These are phyloP conservation scores for Ceratobasidium theobromae DNA, from an alignment of 1,284 basidiomycete species.

Conservation along the genomic window DNA sequence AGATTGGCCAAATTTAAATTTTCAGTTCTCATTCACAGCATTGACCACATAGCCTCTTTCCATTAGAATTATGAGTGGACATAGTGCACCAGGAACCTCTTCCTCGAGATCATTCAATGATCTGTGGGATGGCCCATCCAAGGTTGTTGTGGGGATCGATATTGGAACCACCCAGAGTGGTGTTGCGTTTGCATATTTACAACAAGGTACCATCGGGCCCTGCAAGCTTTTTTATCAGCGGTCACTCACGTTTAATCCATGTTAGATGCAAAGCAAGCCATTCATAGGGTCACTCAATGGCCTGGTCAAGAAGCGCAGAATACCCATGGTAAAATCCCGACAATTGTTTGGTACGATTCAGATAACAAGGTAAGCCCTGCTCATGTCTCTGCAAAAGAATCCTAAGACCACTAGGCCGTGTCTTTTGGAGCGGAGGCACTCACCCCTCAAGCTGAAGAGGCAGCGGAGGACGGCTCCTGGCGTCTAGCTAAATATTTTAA, in stretches of 20 bases:
- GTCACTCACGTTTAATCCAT: no score
- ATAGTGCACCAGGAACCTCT: no score
- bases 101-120: no score
- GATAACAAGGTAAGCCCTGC: constrained; percentile 15
- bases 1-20: no score
- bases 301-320: constrained; percentile 30
- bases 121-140: no score
- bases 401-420: not conserved
- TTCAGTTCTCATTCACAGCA: no score
- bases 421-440: constrained; percentile 14
- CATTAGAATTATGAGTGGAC: no score
- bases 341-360: constrained; percentile 30
- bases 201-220: not conserved
- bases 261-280: not conserved
- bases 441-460: not conserved
- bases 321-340: constrained; percentile 30
- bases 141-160: not conserved
- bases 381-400: not conserved
- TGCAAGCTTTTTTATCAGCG: not conserved
- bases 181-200: not conserved
- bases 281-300: constrained; percentile 31
- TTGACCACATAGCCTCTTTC: no score
- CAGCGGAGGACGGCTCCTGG: constrained; percentile 2
- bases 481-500: constrained; percentile 25
- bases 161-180: not conserved